Evolutionary conservation across 2,329 filamentous ascomycete genomes (phyloP), one percentile per base, ranked within the genome.

Genomic region (Pseudogymnoascus sp.): DNA sequence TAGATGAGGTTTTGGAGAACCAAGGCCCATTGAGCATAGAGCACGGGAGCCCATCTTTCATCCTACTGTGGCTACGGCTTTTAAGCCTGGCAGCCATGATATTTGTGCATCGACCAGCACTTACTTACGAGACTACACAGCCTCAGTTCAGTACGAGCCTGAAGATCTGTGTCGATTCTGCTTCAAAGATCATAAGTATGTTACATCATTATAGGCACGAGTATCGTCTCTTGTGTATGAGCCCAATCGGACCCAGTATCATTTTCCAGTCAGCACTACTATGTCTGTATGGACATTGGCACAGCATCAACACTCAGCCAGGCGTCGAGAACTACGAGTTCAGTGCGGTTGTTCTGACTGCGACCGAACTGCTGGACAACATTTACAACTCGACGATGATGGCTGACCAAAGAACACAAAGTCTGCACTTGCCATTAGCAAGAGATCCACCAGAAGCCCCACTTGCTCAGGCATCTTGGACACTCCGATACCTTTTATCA

Each of bases 121-220:
- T 62, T 23, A 62, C 61, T n/a, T 62, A 43, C 37, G 60, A 43
- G 19, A n/a, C 28, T 39, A 36, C 23, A 19, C 21, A 39, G 19
- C 60, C 36, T 41, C 60, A 62, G 28, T 62, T 31, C 60, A 36
- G 43, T 13, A 62, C 23, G n/a, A 62, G 37, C 14, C 37, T 62
- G 11, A 14, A 19, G 14, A 25, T 45, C 23, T 62, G 61, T 25
- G 37, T 21, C 23, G 21, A 62, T 14, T 25, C 23, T 23, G 41
- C 34, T 16, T 23, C 19, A 25, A 43, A 62, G 16, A 43, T 62
- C 3, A 62, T 62, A 14, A 23, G 14, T 23, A 16, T 48, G 16
- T 31, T 62, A 23, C 23, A 45, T 45, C 41, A 23, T 37, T 34
- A 43, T 41, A 39, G 34, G 16, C 23, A 21, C 16, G 61, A 62